Percentiles rank a stretch among this genome's conserved stretches.
Conservation (phyloP, 2,329 filamentous ascomycete species). For the Claviceps fusiformis region DNA sequence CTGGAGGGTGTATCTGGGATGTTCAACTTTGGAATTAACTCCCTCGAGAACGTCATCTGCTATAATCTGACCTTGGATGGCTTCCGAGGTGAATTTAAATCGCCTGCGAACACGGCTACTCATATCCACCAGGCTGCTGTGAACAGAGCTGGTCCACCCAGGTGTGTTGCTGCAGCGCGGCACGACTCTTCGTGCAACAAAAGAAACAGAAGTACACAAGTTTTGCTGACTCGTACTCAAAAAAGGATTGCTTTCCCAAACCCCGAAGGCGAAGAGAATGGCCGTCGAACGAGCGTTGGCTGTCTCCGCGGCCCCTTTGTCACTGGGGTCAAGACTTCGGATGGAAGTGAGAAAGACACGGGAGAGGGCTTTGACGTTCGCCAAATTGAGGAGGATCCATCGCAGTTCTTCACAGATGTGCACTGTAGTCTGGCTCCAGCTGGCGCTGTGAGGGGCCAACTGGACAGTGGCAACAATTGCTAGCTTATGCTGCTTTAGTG, state of each 20-base stretch:
- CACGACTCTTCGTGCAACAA: no score
- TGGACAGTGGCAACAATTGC: conserved; percentile 10
- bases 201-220: no score
- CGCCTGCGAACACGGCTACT: conserved; percentile 29
- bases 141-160: conserved; percentile 27
- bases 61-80: conserved; percentile 35
- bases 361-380: conserved; percentile 10
- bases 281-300: conserved; percentile 20
- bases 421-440: conserved; percentile 33
- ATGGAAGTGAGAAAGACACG: conserved; percentile 16
- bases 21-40: conserved; percentile 41
- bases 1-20: conserved; percentile 30
- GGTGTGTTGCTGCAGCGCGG: not conserved
- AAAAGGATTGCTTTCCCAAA: conserved; percentile 34
- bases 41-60: conserved; percentile 17
- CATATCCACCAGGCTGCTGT: conserved; percentile 37
- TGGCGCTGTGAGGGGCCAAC: conserved; percentile 39
- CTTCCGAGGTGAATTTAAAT: conserved; percentile 36
- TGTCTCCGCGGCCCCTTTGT: conserved; percentile 17
- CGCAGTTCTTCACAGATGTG: conserved; percentile 37
- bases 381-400: conserved; percentile 36
- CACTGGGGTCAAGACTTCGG: conserved; percentile 17
- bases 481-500: not conserved
- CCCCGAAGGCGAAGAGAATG: conserved; percentile 22
- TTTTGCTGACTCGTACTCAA: no score